These are phyloP conservation scores for Eragrostis nindensis DNA, from an alignment of 176 grass and related monocot genomes.

Conservation along the genomic window DNA sequence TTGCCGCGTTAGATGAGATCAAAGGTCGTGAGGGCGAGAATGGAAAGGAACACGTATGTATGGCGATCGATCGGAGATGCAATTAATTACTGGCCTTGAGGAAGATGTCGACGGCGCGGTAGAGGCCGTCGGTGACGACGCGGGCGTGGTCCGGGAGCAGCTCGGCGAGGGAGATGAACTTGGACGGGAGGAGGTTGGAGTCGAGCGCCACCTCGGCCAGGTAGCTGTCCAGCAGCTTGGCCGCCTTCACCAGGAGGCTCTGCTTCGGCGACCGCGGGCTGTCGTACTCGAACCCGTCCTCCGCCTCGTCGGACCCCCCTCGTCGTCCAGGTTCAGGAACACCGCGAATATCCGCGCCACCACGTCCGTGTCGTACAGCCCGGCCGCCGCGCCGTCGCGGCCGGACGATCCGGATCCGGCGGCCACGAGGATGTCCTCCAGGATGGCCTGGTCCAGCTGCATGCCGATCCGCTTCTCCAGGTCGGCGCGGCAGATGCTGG, in stretches of 20 bases:
- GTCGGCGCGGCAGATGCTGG: constrained; percentile 62
- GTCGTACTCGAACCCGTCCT: constrained; percentile 63
- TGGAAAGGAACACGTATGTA: too few species aligned
- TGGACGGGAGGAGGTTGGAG: constrained; percentile 71
- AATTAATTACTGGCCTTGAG: constrained; percentile 53
- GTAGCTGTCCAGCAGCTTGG: constrained; percentile 93
- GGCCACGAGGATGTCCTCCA: constrained; percentile 89
- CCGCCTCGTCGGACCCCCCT: constrained; percentile 47
- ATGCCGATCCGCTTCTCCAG: constrained; percentile 88
- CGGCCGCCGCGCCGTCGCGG: constrained; percentile 10
- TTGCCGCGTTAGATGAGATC: too few species aligned
- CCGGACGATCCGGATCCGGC: not conserved
- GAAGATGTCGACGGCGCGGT: constrained; percentile 95
- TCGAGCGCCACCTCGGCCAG: constrained; percentile 93
- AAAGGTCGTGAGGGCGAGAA: too few species aligned
- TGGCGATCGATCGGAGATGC: not conserved
- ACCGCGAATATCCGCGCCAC: constrained; percentile 73
- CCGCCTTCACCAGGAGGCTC: constrained; percentile 74
- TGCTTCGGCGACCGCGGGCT: constrained; percentile 75
- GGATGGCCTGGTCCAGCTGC: constrained; percentile 88
- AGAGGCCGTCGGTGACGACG: constrained; percentile 84
- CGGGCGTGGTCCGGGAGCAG: constrained; percentile 88
- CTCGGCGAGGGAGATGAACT: constrained; percentile 91
- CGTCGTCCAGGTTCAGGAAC: constrained; percentile 76
- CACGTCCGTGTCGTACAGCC: constrained; percentile 80